Base-by-base conservation (phyloP, 768 basidiomycete genomes). In the Peribolospora kevripleyi region DNA sequence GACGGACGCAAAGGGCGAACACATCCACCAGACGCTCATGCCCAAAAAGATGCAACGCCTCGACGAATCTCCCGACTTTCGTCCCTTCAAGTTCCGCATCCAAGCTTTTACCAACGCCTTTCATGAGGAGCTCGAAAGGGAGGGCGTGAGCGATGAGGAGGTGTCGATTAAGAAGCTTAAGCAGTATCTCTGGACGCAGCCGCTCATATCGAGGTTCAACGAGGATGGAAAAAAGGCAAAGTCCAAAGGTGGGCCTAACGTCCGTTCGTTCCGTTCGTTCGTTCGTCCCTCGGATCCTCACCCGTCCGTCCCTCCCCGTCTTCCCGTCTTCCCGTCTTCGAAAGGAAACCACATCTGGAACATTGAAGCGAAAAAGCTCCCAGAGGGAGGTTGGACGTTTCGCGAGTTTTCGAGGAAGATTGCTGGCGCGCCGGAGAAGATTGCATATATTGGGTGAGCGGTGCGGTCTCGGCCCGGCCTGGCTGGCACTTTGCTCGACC, bases 151-250 rank as follows among this genome's bases (percentile, higher is more conserved):
- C 50, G 61, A 58, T 6, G 2, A 47, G 7, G 62, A 64, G 11
- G 55, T 63, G 37, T 58, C 61, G 36, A 45, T 55, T 48, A 64
- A 64, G 54, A 58, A 57, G 55, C 51, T 85, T 57, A 88, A 61
- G 80, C 86, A 69, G 43, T 98, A 93, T 70, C 77, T 98, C 51
- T 98, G 91, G 91, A 80, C 79, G 42, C 85, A 90, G 62, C 80
- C 80, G 40, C 80, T 82, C 65, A 97, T 98, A 65, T 80, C 87
- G 39, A 83, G 91, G 40, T 97, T 90, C 73, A 98, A 98, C 66
- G 87, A 95, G 64, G 91, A 97, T 66, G 91, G 91, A 42, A 95
- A 95, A 69, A 98, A 98, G 70, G 84, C 90, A 36, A 98, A 98
- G 69, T 90, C 86, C 54, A 93, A 93, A 71, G 25, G 25, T 25